Conservation (phyloP, 768 basidiomycete genomes). For the Termitomyces bulborhizus region DNA sequence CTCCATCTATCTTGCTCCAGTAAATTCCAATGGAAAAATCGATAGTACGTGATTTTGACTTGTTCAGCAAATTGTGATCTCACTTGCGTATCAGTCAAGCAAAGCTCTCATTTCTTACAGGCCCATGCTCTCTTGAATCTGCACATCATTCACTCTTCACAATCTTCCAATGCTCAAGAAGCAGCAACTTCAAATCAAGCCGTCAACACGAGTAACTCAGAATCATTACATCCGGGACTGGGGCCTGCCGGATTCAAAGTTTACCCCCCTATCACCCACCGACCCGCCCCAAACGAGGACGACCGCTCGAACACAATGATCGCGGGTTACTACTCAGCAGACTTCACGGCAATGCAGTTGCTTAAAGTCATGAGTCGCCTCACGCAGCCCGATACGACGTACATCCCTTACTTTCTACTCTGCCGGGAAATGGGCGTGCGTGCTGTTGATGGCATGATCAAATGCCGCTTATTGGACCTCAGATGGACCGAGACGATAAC, state of each 20-base stretch:
- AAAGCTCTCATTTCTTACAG: constrained; percentile 80
- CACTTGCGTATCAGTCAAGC: constrained; percentile 46
- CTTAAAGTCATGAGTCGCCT: constrained; percentile 79
- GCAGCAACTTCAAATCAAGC: constrained; percentile 23
- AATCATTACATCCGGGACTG: constrained; percentile 52
- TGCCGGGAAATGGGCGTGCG: constrained; percentile 81
- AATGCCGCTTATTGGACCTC: constrained; percentile 66
- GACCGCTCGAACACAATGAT: constrained; percentile 27
- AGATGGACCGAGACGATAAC: constrained; percentile 72
- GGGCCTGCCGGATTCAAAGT: constrained; percentile 60
- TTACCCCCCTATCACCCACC: constrained; percentile 41
- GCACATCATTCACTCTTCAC: constrained; percentile 81
- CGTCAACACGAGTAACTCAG: constrained; percentile 32
- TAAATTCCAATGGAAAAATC: constrained; percentile 66
- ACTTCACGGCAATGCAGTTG: constrained; percentile 75
- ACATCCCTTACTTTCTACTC: constrained; percentile 74
- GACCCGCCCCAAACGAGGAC: constrained; percentile 20
- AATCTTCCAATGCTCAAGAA: constrained; percentile 34
- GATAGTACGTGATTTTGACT: constrained; percentile 43
- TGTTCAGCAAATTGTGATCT: not conserved
- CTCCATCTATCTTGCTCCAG: constrained; percentile 27
- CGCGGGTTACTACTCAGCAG: constrained; percentile 47
- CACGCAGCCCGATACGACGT: constrained; percentile 53
- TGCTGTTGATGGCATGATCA: constrained; percentile 82
- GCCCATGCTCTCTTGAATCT: constrained; percentile 80